Evolutionary conservation across 2,329 filamentous ascomycete species (phyloP), one percentile per base, ranked within the genome.

Genomic region (Pseudogymnoascus sp.): DNA sequence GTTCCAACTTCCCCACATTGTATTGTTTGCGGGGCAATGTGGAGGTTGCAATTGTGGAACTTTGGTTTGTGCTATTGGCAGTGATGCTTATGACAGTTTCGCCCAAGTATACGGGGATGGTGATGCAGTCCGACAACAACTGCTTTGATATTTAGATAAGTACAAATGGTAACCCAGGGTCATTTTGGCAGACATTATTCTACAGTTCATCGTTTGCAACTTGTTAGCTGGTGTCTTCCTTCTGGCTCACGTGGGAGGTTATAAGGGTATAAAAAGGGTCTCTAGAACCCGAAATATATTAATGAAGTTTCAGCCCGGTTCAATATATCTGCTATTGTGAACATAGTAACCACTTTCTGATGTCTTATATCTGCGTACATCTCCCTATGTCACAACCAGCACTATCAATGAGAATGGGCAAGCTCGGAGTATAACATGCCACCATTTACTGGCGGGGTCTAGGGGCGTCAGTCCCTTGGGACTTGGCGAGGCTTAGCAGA

Each of bases 401-500:
- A n/a, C n/a, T 56, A 4, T 31, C 11, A 53, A 53, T 53, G 25
- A 16, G 5, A 31, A 50, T 28, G 25, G 11, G 3, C 25, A 18
- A 56, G n/a, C 10, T 3, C 25, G 25, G 47, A 7, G 8, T 56
- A 11, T 4, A 18, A 33, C 10, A 56, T 33, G n/a, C 8, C 25
- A 56, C 47, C 11, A 6, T 33, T 31, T 10, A 31, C 28, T 5
- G 10, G 47, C 28, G 25, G 25, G 25, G 25, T 56, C 25, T 18
- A 10, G 6, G 8, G 47, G 47, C 25, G 6, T 56, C 25, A 18
- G 10, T 33, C 6, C 47, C 47, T 8, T 11, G 4, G 5, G 18
- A 4, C 47, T 56, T 56, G 47, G 47, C 47, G 25, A 56, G n/a
- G 47, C 47, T 56, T 53, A 53, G 16, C 47, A 53, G 47, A 53